Evolutionary conservation across 331 rosid species (phyloP), one percentile per base, ranked within the genome.

Genomic region (Cucumis variabilis): DNA sequence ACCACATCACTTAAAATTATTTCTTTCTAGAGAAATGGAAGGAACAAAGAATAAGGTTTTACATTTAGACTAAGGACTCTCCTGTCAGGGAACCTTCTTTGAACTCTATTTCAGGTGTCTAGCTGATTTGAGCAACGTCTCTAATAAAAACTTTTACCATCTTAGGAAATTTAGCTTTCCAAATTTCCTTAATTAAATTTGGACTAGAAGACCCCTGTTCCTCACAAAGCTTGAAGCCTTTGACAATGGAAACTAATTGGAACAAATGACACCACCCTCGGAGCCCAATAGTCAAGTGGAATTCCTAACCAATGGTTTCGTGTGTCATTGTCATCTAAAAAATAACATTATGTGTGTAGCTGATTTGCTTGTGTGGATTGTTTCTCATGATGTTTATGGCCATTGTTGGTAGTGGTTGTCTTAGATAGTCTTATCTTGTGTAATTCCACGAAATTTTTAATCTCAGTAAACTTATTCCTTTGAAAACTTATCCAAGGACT

Each of bases 401-500:
- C 66, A 27, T 33, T 67, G 66, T 33, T 84, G 67, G n/a, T 46
- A 33, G 55, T 37, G 58, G 48, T 37, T 63, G 73, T 37, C 33
- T 20, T 58, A 23, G 15, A 82, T 82, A 62, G 33, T 37, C 58
- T 33, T 82, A 30, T 82, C 13, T 58, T 30, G 67, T 21, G 37
- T 58, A 37, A 78, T 41, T 71, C 25, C 44, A 66, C 68, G 79
- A 20, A 67, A 87, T 63, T 66, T 66, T 66, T 69, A 50, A 66
- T 30, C 55, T 82, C 23, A 13, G 51, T 82, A 14, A 46, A 82
- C 28, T 60, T 37, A 37, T 82, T 23, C 13, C 21, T 82, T 82
- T 63, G 16, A 82, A 63, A 84, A 25, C 79, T 85, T 77, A 25
- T 93, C 90, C 94, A 97, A 99, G 99, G 98, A 90, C 90, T 96